Evolutionary conservation across 208 protist species (phyloP), one percentile per base, ranked within the genome.

Genomic region (Wallacemonas collosoma): DNA sequence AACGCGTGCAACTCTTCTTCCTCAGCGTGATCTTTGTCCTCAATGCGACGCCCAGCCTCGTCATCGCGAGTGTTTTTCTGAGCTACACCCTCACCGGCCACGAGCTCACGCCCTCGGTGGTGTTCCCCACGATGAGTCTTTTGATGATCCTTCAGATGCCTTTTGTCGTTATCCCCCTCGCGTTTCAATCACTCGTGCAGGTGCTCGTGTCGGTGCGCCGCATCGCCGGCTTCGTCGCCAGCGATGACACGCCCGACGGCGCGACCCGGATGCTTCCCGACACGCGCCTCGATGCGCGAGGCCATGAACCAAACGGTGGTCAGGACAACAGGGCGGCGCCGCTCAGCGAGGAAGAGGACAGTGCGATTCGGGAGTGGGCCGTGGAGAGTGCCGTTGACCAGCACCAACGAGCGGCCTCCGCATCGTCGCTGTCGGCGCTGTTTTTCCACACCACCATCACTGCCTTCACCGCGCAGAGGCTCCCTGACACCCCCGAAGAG

Each of bases 101-200:
- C 55, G 62, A 82, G n/a, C 85, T 98, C 12, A 90, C 84, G 0
- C 82, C 94, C 3, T 73, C 87, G 8, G 80, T 93, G 36, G 93
- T 93, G 2, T 98, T 98, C 71, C 91, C 94, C 1, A 54, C 92
- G 2, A 81, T 98, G 12, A 56, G 81, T 8, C 86, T 98, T 26
- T 85, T 98, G 60, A 81, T 87, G 67, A 77, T 97, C 6, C 74
- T 98, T 6, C 82, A 83, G 39, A 80, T 90, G 45, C 91, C 86
- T 41, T 85, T 94, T 39, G 81, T 89, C 35, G 85, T 94, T 78
- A 75, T 98, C 8, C 94, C 96, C 11, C 78, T 82, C 9, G 35
- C 91, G 6, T 43, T 96, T n/a, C 86, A 74, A 36, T 51, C 69
- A 3, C 7, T 93, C 1, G 77, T 85, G 2, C 80, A 95, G 38